Percentiles rank a stretch among this genome's conserved stretches.
phyloP scores from a whole-genome alignment of 106 monocot genomes.

The Ottelia alismoides region DNA sequence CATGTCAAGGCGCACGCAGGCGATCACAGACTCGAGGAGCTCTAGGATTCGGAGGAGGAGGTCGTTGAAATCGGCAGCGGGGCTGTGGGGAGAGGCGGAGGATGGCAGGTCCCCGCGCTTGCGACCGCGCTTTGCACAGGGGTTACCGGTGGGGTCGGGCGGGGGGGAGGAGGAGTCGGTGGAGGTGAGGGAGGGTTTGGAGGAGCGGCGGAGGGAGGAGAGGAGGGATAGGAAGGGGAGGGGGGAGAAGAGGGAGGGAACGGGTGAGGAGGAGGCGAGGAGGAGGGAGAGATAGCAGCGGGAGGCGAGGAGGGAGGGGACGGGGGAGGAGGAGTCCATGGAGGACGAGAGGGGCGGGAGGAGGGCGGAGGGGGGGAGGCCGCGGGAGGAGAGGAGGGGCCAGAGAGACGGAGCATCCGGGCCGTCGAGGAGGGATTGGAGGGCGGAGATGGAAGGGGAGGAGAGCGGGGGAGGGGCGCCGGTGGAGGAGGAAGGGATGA shows the following conservation, averaged over 20 bases:
- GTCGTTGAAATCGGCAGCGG: not conserved
- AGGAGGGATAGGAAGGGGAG: constrained; percentile 65
- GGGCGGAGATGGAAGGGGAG: constrained; percentile 14
- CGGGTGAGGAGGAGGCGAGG: constrained; percentile 44
- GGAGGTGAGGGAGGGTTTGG: constrained; percentile 10
- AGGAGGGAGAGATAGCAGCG: constrained; percentile 57
- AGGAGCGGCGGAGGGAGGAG: constrained; percentile 50
- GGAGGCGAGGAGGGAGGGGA: constrained; percentile 38
- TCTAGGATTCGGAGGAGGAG: constrained; percentile 24
- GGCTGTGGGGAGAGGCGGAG: not conserved
- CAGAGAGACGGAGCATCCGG: constrained; percentile 17
- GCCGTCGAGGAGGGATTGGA: constrained; percentile 21
- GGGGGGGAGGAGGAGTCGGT: not conserved
- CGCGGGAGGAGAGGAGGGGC: constrained; percentile 13
- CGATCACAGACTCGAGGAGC: constrained; percentile 29
- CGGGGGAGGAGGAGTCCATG: constrained; percentile 36
- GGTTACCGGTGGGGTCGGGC: not conserved
- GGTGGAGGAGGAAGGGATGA: too few relatives aligned
- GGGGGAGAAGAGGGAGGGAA: constrained; percentile 55
- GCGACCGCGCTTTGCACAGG: not conserved
- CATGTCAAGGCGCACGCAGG: constrained; percentile 35
- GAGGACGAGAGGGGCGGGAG: constrained; percentile 31
- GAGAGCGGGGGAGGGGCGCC: constrained; percentile 7
- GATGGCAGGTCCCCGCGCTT: constrained; percentile 11
- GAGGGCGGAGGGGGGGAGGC: constrained; percentile 33